phyloP scores from a whole-genome alignment of 106 monocot genomes.

The Amphibolis antarctica region DNA sequence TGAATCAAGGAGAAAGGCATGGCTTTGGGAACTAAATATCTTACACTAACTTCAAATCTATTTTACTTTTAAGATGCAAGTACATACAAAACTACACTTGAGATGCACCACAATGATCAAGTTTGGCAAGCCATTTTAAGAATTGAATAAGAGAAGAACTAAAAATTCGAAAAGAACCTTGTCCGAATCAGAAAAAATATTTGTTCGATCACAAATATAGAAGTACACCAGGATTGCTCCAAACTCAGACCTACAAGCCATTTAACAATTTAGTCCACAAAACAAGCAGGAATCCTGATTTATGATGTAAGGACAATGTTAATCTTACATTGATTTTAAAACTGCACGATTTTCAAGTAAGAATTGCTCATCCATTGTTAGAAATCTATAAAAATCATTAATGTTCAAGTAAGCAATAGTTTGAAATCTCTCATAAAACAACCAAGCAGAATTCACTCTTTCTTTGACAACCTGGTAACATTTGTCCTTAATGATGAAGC shows the following conservation, averaged over 20 bases:
- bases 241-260: slow-evolving; percentile 54
- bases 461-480: slow-evolving; percentile 44
- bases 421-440: neutral
- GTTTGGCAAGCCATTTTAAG: neutral
- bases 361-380: slow-evolving; percentile 75
- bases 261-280: slow-evolving; percentile 1
- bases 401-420: slow-evolving; percentile 3
- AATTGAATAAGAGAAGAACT: neutral
- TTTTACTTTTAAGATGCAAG: neutral
- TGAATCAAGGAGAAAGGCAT: too few species aligned
- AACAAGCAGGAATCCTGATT: neutral
- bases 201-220: slow-evolving; percentile 77
- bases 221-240: slow-evolving; percentile 60
- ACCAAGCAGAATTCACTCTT: neutral
- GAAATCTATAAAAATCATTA: slow-evolving; percentile 37
- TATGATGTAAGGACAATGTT: neutral
- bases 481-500: slow-evolving; percentile 40
- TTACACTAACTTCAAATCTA: too few species aligned
- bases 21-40: too few species aligned
- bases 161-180: slow-evolving; percentile 28
- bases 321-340: slow-evolving; percentile 65
- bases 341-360: slow-evolving; percentile 58
- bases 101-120: neutral
- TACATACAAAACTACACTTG: neutral
- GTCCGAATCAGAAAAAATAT: slow-evolving; percentile 33